phyloP scores from a whole-genome alignment of 495 filamentous ascomycete species.

The Daldinia vernicosa region DNA sequence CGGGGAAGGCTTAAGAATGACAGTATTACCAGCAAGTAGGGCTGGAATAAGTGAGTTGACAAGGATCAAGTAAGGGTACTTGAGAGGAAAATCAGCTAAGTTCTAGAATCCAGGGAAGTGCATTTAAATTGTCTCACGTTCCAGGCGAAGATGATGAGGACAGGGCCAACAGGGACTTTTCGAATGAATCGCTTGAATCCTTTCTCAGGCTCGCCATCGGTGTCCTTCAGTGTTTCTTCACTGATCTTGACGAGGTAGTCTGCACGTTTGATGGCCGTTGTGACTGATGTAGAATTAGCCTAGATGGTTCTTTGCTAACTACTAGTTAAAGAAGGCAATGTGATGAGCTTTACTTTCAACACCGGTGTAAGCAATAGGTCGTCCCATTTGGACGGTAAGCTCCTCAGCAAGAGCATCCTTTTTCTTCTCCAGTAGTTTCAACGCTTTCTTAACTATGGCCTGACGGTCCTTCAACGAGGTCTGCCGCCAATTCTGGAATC shows the following conservation, averaged over 20 bases:
- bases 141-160: slow-evolving; percentile 91
- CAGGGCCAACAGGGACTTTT: slow-evolving; percentile 84
- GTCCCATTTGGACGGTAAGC: slow-evolving; percentile 92
- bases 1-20: slow-evolving; percentile 92
- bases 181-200: slow-evolving; percentile 90
- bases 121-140: slow-evolving; percentile 68
- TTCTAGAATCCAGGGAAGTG: slow-evolving; percentile 8
- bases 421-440: slow-evolving; percentile 70
- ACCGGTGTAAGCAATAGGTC: slow-evolving; percentile 83
- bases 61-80: slow-evolving; percentile 94
- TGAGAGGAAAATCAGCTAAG: slow-evolving; percentile 45
- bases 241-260: slow-evolving; percentile 85
- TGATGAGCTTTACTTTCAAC: slow-evolving; percentile 62
- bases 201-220: slow-evolving; percentile 79
- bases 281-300: slow-evolving; percentile 52
- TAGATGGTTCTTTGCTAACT: neutral
- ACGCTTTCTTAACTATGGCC: slow-evolving; percentile 77
- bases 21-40: slow-evolving; percentile 83
- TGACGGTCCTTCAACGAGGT: slow-evolving; percentile 73
- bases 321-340: neutral
- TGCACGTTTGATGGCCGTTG: slow-evolving; percentile 80
- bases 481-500: slow-evolving; percentile 75
- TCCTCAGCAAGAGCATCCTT: slow-evolving; percentile 84
- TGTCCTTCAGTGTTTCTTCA: slow-evolving; percentile 73
- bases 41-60: slow-evolving; percentile 92